Percentiles rank a stretch among this genome's conserved stretches.
These are phyloP conservation scores for Microdochium paspali DNA, from an alignment of 2,329 filamentous ascomycete species.

Conservation along the genomic window DNA sequence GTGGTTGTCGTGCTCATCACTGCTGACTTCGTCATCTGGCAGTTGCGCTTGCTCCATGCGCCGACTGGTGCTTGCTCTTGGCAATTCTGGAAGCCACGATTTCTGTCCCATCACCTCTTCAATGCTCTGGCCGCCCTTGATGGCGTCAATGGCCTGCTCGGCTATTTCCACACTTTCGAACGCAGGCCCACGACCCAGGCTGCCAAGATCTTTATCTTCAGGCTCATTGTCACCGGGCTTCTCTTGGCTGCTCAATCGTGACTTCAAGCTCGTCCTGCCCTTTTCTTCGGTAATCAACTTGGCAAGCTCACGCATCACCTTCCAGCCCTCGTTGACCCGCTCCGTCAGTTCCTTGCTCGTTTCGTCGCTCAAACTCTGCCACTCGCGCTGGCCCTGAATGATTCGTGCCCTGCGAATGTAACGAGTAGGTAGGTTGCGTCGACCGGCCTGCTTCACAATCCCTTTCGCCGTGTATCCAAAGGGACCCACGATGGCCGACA, in stretches of 20 bases:
- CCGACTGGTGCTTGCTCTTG: not conserved
- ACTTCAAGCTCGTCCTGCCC: conserved; percentile 6
- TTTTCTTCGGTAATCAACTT: conserved; percentile 25
- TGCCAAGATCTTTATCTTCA: conserved; percentile 23
- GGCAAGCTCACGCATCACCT: conserved; percentile 28
- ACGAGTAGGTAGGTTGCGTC: conserved; percentile 40
- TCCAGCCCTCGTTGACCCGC: conserved; percentile 29
- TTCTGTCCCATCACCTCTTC: conserved; percentile 15
- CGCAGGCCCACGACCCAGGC: conserved; percentile 29
- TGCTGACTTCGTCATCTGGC: not conserved
- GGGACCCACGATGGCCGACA: conserved; percentile 51
- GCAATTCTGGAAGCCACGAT: not conserved
- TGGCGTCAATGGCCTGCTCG: conserved; percentile 31
- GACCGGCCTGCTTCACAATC: conserved; percentile 47
- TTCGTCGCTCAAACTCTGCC: conserved; percentile 18
- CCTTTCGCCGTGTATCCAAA: conserved; percentile 57
- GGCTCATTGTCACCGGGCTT: conserved; percentile 16
- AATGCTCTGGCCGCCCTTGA: conserved; percentile 32
- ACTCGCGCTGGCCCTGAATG: conserved; percentile 43
- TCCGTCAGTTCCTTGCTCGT: conserved; percentile 19
- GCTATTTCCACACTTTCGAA: conserved; percentile 41
- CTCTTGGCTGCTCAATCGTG: conserved; percentile 5
- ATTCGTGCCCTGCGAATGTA: conserved; percentile 50
- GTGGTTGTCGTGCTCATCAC: not conserved
- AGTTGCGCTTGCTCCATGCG: not conserved